Base-by-base conservation (phyloP, 305 asterid genomes). In the Fraxinus platypoda region DNA sequence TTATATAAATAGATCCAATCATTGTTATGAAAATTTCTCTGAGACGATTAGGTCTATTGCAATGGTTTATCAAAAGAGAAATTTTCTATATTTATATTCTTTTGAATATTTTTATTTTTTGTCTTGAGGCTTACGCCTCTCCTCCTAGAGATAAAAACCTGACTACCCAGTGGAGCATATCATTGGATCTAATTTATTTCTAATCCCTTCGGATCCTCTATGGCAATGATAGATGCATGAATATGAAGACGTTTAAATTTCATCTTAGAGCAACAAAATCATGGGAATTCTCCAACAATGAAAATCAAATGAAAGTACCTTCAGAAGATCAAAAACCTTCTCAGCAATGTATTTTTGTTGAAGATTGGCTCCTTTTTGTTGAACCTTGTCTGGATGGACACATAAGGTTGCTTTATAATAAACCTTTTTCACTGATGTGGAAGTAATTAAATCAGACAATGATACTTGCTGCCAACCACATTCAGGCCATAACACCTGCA, bases 331-430 rank as follows among this genome's bases (percentile, higher is more conserved):
- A 82, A 94, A 96, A 81, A 93, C 97, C 87, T 94, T 94, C 87
- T 94, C 99, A 46, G 99, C 95, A 66, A 95, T 89, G 83, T 94
- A 95, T 85, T 91, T 92, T 87, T 96, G 97, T 82, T 88, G 88
- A 83, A 91, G 86, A 85, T 9, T 90, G 54, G 97, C 96, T 82
- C 98, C 98, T 86, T 88, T 93, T 83, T 96, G 99, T 86, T 96
- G 99, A 85, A 96, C 98, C 90, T 95, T 95, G 90, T 95, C 99
- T 1, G 99, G 98, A 84, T 95, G 99, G 85, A 95, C 94, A 26
- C 83, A 90, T 57, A 95, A 88, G 75, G 90, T 90, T 34, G 98
- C 98, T 87, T 86, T 94, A 77, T 87, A 86, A 78, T 95, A 93
- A 33, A 89, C 90, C 86, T 92, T 95, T 81, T 91, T 96, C 77